Evolutionary conservation across 1,284 basidiomycete species (phyloP), one percentile per base, ranked within the genome.

Genomic region (Singerocomus rubriflavus): DNA sequence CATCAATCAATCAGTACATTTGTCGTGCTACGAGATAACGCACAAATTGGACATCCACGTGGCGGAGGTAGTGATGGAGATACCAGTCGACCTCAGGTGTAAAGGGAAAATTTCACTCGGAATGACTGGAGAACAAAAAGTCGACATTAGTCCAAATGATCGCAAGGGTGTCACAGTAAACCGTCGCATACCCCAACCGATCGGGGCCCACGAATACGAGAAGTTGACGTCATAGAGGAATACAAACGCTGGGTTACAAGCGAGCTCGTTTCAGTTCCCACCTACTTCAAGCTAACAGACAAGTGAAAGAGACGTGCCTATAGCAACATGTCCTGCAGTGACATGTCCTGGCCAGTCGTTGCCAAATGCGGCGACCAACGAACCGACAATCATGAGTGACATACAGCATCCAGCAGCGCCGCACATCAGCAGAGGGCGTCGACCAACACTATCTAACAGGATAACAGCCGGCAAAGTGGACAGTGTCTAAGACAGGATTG

Each of bases 161-260:
- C 14, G 5, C 13, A 31, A 41, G 1, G 30, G 16, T 10, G 14
- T 4, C 7, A 39, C 31, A 31, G 5, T 5, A 37, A 27, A n/a
- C 4, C 4, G 25, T 21, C 14, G 5, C 68, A 5, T 53, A 66
- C 65, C 66, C 67, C 65, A 67, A 13, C 67, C 65, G 26, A 67
- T 69, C 26, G 65, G 65, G n/a, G 58, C 67, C 68, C 68, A 67
- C 12, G 68, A 70, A 45, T 67, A 67, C 30, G 67, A 64, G 48
- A 69, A 70, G 38, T 68, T 68, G 14, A 68, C 64, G 12, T 66
- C 57, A 29, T 70, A 70, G 21, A 67, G 27, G 32, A 65, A 67
- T 39, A 70, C 47, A 25, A 70, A 69, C 0, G 64, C 68, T 70
- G 12, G 32, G 35, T 47, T 3, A 3, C 35, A 34, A 31, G 37